Base-by-base conservation (phyloP, 2,329 filamentous ascomycete genomes). In the Cladophialophora immunda region DNA sequence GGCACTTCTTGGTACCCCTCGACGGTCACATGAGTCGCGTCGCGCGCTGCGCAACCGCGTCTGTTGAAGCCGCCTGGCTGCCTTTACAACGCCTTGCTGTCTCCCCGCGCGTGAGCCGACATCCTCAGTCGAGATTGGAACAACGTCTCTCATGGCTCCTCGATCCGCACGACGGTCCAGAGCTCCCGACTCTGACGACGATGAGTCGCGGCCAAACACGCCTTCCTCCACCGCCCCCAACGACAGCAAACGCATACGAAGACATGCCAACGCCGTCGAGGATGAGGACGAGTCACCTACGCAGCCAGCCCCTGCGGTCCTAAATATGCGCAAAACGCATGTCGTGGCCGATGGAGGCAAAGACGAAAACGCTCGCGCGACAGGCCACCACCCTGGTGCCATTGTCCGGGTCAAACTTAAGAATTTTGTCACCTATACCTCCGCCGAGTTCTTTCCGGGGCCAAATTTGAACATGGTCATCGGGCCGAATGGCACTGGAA, bases 381-480 rank as follows among this genome's bases (percentile, higher is more conserved):
- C 64, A 56, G 29, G 62, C 8, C 77, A 83, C 72, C 86, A 92
- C 70, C 89, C 93, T 2, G 95, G 95, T 11, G 90, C 95, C 9
- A 96, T 99, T 72, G 89, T 97, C 57, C 88, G 94, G 38, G 93
- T 99, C 56, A 90, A 89, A 72, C 85, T 98, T 53, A 87, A 86
- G 57, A 92, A 98, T 78, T 99, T 99, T 73, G 93, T 99, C 63
- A 99, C 95, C 0, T 99, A 99, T 80, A 93, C 92, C 58, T 89
- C 90, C 61, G 94, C 93, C 63, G 94, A 97, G 71, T 97, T 98
- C 78, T 88, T 90, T 66, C 93, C 93, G 13, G 95, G 95, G 0
- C 94, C 95, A 0, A 94, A 92, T 76, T 80, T 99, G 75, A 99
- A 99, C 77, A 98, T 99, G 94, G 90, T 99, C 61, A 97, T 99